Base-by-base conservation (phyloP, 2,329 filamentous ascomycete genomes). In the Dactylellina parvicollis region DNA sequence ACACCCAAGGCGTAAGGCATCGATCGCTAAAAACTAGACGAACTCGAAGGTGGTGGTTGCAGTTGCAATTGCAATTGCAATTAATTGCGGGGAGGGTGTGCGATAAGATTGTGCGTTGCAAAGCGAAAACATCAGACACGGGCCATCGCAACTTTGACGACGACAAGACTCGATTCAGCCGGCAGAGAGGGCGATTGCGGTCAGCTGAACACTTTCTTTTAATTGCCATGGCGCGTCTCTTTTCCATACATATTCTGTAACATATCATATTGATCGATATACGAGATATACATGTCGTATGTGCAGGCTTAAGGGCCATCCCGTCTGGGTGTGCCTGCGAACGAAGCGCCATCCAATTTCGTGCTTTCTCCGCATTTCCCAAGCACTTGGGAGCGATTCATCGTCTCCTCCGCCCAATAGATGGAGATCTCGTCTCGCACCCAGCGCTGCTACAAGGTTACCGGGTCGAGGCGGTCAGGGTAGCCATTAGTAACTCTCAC, bases 321-420 rank as follows among this genome's bases (percentile, higher is more conserved):
- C 47, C 47, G 47, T 22, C 28, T 52, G 26, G 26, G 26, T 52
- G 34, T n/a, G 26, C 4, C 20, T 26, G 44, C 42, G 49, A 59
- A 47, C 28, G 50, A 56, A 59, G 38, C 62, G 42, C 62, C 62
- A 59, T 67, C 62, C 52, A 67, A 67, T 67, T 67, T 67, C 62
- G 44, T 44, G 40, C 55, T n/a, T 67, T 67, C 62, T 67, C 62
- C 62, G 62, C 62, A 67, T 67, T 67, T 66, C 47, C 62, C 62
- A 59, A 67, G 54, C 9, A 30, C 42, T 67, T 67, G 62, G 62
- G 62, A 67, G 52, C 62, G 62, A 67, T 52, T 44, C 57, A 56
- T 56, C 24, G 40, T 44, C 50, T 24, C 42, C 24, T 67, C 52
- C 62, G 52, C 59, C 62, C 62, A 67, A 67, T 67, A 44, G 52